Evolutionary conservation across 2,329 filamentous ascomycete genomes (phyloP).

Genomic region (Xylaria sp.): DNA sequence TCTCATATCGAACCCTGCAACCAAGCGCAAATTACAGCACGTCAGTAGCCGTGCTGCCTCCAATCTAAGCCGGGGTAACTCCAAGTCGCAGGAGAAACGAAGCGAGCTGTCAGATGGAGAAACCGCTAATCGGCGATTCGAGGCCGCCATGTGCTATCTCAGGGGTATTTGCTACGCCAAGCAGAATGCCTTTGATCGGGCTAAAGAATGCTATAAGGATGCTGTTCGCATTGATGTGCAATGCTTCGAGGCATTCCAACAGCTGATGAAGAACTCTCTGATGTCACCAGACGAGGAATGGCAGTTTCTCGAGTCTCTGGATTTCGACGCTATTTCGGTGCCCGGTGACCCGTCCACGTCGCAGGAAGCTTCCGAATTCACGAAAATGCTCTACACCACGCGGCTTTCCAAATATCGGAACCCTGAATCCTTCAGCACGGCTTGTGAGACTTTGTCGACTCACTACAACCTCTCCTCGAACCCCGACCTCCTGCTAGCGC

Average conservation of each 20-base stretch:
- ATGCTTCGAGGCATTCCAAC: constrained; percentile 96
- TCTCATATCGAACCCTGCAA: constrained; percentile 62
- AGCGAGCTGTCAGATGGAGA: constrained; percentile 55
- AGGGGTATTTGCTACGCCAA: constrained; percentile 92
- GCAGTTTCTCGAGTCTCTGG: constrained; percentile 78
- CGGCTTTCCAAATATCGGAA: constrained; percentile 92
- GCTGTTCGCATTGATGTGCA: constrained; percentile 95
- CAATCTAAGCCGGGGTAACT: constrained; percentile 20
- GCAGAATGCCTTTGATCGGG: constrained; percentile 93
- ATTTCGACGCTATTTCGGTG: constrained; percentile 78
- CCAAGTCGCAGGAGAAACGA: constrained; percentile 24
- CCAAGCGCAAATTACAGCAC: constrained; percentile 67
- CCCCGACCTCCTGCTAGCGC: constrained; percentile 82
- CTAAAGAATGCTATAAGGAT: constrained; percentile 97
- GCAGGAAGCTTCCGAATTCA: constrained; percentile 88
- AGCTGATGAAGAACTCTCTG: constrained; percentile 93
- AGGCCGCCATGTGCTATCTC: constrained; percentile 96
- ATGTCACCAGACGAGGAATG: constrained; percentile 87
- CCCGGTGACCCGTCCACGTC: constrained; percentile 59
- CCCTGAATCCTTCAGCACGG: constrained; percentile 72
- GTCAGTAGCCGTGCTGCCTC: constrained; percentile 32
- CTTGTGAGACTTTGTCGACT: constrained; percentile 84
- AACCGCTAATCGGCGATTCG: constrained; percentile 71
- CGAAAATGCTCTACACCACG: constrained; percentile 93
- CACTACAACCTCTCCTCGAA: constrained; percentile 87